A percentile compares a stretch with the other conserved stretches of the same genome.
These are phyloP conservation scores for Lunularia cruciata DNA, from an alignment of 225 moss, liverwort and hornwort genomes.

Conservation along the genomic window DNA sequence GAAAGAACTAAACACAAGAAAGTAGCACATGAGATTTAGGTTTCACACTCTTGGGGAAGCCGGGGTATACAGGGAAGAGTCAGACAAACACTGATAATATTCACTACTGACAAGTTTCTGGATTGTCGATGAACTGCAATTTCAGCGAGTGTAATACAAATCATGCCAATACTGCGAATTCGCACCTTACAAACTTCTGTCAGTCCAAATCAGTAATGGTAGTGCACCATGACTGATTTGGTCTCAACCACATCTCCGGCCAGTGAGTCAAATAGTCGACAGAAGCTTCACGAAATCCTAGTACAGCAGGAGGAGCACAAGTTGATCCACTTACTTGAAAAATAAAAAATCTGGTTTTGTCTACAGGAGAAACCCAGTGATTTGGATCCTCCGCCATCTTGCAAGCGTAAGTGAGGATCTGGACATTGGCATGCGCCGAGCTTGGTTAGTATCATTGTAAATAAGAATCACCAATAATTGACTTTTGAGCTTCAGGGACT, in stretches of 20 bases:
- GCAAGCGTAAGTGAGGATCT: constrained; percentile 69
- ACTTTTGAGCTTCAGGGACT: no score
- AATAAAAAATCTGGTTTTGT: constrained; percentile 65
- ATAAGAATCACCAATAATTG: constrained; percentile 13
- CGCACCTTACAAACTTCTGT: no score
- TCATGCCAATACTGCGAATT: no score
- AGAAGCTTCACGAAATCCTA: neutral
- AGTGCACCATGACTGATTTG: neutral
- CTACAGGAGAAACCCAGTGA: constrained; percentile 76
- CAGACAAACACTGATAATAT: no score
- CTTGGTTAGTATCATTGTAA: no score
- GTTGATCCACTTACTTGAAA: constrained; percentile 48
- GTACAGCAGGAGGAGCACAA: neutral
- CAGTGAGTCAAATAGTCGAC: neutral
- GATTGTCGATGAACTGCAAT: no score
- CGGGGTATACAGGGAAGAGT: no score
- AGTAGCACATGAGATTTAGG: neutral
- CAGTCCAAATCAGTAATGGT: neutral
- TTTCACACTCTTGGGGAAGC: neutral
- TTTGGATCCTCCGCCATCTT: constrained; percentile 68
- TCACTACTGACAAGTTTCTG: no score
- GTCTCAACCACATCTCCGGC: no score
- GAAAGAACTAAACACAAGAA: constrained; percentile 47
- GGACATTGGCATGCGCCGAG: no score
- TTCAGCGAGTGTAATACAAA: no score